These are phyloP conservation scores for Thalassiosira mediterranea DNA, from an alignment of 352 stramenopile species.

Conservation along the genomic window DNA sequence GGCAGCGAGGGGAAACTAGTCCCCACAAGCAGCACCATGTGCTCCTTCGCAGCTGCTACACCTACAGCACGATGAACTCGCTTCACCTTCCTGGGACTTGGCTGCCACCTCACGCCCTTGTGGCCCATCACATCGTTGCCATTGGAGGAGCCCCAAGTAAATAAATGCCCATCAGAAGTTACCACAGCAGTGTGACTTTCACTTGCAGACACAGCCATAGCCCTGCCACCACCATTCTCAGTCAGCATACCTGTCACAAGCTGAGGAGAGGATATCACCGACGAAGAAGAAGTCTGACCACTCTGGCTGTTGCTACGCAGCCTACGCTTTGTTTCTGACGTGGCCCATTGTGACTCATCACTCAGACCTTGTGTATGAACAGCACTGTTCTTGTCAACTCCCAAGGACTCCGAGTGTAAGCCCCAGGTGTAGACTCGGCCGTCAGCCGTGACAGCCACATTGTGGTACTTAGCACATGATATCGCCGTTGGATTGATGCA, in stretches of 20 bases:
- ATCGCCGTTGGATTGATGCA: conserved; percentile 78
- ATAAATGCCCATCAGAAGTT: conserved; percentile 74
- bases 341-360: conserved; percentile 21
- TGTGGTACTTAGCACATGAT: conserved; percentile 78
- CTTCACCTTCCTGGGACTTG: conserved; percentile 67
- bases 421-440: conserved; percentile 81
- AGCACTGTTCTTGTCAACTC: conserved; percentile 32
- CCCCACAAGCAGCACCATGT: conserved; percentile 79
- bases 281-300: conserved; percentile 9
- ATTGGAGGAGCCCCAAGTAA: conserved; percentile 77
- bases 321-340: conserved; percentile 23
- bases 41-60: conserved; percentile 77
- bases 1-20: conserved; percentile 65
- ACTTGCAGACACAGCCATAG: conserved; percentile 75
- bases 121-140: conserved; percentile 75
- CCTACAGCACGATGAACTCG: conserved; percentile 73
- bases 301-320: conserved; percentile 25
- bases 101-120: conserved; percentile 73
- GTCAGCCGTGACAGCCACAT: conserved; percentile 71
- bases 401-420: conserved; percentile 70
- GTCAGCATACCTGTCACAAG: conserved; percentile 78
- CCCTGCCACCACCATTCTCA: conserved; percentile 77
- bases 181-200: conserved; percentile 81
- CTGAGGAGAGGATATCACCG: conserved; percentile 55
- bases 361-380: not conserved